Evolutionary conservation across 345 rosid genomes (phyloP).

Genomic region (Eucalyptus pauciflora): DNA sequence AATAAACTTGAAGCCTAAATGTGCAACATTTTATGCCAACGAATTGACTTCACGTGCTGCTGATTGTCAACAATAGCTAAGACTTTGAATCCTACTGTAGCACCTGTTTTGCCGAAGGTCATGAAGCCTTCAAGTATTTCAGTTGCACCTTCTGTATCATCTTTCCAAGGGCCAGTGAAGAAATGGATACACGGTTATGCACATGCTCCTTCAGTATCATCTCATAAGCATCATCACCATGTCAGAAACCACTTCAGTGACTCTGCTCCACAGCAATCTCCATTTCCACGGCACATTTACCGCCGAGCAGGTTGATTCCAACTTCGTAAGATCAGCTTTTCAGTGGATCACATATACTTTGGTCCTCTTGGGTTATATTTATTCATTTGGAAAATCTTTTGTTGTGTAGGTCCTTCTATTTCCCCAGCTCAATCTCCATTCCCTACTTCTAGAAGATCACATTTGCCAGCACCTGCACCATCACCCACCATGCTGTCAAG

Average conservation of each 20-base stretch:
- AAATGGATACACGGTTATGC: slow-evolving; percentile 12
- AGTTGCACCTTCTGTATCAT: slow-evolving; percentile 27
- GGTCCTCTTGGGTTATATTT: background rate
- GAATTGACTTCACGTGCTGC: background rate
- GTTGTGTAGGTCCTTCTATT: slow-evolving; percentile 14
- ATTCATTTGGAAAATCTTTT: background rate
- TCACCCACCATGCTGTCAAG: slow-evolving; percentile 3
- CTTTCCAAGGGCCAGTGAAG: slow-evolving; percentile 3
- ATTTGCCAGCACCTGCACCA: slow-evolving; percentile 20
- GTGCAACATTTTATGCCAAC: background rate
- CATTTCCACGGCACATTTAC: slow-evolving; percentile 3
- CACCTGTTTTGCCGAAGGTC: slow-evolving; percentile 3
- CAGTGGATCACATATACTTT: background rate
- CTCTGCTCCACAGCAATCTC: slow-evolving; percentile 12
- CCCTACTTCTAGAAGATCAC: slow-evolving; percentile 9
- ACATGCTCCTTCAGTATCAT: slow-evolving; percentile 12
- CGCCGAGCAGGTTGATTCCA: background rate
- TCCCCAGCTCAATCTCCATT: slow-evolving; percentile 15
- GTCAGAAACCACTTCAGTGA: slow-evolving; percentile 4
- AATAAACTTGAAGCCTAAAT: background rate
- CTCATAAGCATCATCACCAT: slow-evolving; percentile 16
- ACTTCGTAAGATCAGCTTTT: slow-evolving; percentile 5
- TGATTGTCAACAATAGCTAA: background rate
- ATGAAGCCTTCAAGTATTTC: slow-evolving; percentile 37
- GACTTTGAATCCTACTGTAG: slow-evolving; percentile 15